phyloP scores from a whole-genome alignment of 768 basidiomycete genomes.

The Erythrobasidium yunnanense region DNA sequence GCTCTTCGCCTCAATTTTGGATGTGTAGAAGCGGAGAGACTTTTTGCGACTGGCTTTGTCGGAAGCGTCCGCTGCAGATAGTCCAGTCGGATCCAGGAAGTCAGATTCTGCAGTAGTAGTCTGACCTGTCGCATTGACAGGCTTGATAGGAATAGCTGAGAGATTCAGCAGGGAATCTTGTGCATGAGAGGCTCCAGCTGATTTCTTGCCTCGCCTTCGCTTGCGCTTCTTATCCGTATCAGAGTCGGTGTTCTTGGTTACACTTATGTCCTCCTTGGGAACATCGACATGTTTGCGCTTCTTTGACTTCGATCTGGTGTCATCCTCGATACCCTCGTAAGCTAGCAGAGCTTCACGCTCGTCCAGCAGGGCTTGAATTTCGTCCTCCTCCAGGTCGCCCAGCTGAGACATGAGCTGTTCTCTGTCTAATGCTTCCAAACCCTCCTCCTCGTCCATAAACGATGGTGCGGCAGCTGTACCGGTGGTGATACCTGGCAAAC shows the following conservation, averaged over 20 bases:
- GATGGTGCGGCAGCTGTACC: no score
- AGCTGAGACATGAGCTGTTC: slow-evolving; percentile 30
- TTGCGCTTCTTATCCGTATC: neutral
- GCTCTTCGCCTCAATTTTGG: slow-evolving; percentile 72
- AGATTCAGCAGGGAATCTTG: no score
- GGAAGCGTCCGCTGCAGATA: slow-evolving; percentile 60
- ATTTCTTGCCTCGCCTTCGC: neutral
- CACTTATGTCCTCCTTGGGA: neutral
- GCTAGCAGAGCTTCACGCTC: slow-evolving; percentile 43
- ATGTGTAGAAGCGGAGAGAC: slow-evolving; percentile 82
- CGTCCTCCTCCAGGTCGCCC: slow-evolving; percentile 16
- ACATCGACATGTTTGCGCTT: neutral
- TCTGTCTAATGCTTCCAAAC: slow-evolving; percentile 45
- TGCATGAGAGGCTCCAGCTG: neutral
- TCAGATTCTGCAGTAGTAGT: slow-evolving; percentile 28
- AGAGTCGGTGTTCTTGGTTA: neutral
- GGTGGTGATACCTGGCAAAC: neutral
- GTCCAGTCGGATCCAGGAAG: slow-evolving; percentile 62
- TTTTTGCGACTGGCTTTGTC: slow-evolving; percentile 76
- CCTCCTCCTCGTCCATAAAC: slow-evolving; percentile 43
- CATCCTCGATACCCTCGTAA: slow-evolving; percentile 31
- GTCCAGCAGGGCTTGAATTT: slow-evolving; percentile 41
- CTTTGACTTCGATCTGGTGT: neutral
- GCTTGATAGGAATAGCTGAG: no score
- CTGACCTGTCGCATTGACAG: no score